Percentiles rank a stretch among this genome's conserved stretches.
These are phyloP conservation scores for Alternaria gaisen DNA, from an alignment of 2,329 filamentous ascomycete species.

Conservation along the genomic window DNA sequence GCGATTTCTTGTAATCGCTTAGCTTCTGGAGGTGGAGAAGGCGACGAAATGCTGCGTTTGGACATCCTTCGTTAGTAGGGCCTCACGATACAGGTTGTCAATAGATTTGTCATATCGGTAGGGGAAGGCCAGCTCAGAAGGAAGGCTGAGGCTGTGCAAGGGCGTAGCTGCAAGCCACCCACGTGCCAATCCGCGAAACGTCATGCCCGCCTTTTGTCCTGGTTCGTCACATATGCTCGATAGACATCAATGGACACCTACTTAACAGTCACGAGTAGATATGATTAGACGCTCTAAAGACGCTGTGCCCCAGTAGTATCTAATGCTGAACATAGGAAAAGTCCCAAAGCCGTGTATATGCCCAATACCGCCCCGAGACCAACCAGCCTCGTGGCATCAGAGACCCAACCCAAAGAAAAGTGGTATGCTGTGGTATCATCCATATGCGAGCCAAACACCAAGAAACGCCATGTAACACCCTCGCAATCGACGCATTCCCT, in stretches of 20 bases:
- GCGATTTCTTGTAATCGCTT: no score
- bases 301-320: conserved; percentile 1
- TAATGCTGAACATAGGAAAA: conserved; percentile 16
- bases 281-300: conserved; percentile 1
- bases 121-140: no score
- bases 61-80: no score
- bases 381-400: neutral
- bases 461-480: conserved; percentile 6
- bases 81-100: no score
- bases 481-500: neutral
- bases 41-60: no score
- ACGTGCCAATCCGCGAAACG: neutral
- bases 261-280: neutral
- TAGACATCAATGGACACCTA: neutral
- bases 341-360: neutral
- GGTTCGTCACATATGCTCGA: neutral
- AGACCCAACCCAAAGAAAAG: conserved; percentile 6
- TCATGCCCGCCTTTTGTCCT: no score
- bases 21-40: no score
- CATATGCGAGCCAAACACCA: conserved; percentile 16
- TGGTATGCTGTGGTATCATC: conserved; percentile 24
- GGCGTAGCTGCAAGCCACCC: neutral
- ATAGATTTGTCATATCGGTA: neutral
- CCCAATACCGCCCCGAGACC: neutral
- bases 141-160: neutral